Evolutionary conservation across 305 asterid species (phyloP), one percentile per base, ranked within the genome.

Genomic region (Fraxinus platypoda): DNA sequence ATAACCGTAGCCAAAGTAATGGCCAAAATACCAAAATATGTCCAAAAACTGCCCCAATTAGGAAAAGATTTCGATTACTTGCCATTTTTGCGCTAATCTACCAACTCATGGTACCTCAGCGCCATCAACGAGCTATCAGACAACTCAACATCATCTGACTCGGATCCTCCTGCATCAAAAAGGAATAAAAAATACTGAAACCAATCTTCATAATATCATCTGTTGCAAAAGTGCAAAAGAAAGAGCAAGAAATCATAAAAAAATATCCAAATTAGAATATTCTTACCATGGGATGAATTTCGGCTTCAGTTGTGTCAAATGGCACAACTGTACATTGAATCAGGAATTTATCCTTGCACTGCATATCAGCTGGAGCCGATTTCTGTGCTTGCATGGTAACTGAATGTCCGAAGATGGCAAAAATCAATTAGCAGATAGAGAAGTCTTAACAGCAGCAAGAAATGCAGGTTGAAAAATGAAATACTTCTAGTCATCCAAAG

Each of bases 351-450:
- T 94, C 97, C 88, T 94, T 94, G 90, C 95, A 93, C 31, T 83
- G 91, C 93, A 88, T 73, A 78, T 94, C 97, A 2, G 88, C 81
- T 54, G 94, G 91, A 86, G 86, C 86, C 0, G 91, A 78, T 85
- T 87, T 92, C 88, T 90, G 97, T 57, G 97, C 97, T 92, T 91
- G 97, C 96, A 92, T 94, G 73, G 92, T 91, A 82, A 94, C 98
- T 94, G 71, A 19, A 21, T 62, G 2, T 19, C 31, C 71, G 1
- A 62, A 62, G 28, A 62, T 23, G 30, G 71, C 3, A 59, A 59
- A 59, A 6, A 0, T 23, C 30, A 23, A 62, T 19, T 19, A 23
- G 12, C 71, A 21, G 43, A 37, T 37, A 37, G 1, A 37, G 8
- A 37, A 37, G 43, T 21, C 30, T 19, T 19, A 49, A 49, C 6